Evolutionary conservation across 1,284 basidiomycete species (phyloP).

Genomic region (Tylopilus sp.): DNA sequence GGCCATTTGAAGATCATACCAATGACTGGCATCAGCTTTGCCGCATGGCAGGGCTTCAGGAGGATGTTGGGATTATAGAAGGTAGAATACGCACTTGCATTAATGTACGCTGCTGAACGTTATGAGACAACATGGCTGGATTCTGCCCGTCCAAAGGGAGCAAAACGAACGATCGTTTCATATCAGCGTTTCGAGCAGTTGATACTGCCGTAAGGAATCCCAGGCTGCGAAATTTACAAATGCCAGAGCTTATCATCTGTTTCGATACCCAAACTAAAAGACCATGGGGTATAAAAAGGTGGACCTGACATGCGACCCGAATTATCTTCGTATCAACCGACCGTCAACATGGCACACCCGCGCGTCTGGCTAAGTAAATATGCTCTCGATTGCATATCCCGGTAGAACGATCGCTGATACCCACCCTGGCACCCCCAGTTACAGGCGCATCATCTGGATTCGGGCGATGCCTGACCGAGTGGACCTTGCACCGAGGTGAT

Average conservation of each 20-base stretch:
- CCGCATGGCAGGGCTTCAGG: constrained; percentile 75
- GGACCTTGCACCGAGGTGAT: background rate
- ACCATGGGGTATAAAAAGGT: background rate
- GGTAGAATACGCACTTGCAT: constrained; percentile 7
- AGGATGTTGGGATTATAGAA: constrained; percentile 49
- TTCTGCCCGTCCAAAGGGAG: background rate
- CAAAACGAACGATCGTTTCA: background rate
- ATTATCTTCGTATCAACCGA: background rate
- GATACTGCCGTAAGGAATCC: background rate
- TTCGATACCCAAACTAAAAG: background rate
- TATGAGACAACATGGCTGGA: background rate
- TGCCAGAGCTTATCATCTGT: background rate
- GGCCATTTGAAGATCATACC: constrained; percentile 97
- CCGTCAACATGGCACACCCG: constrained; percentile 6
- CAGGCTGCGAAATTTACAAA: background rate
- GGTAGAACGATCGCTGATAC: background rate
- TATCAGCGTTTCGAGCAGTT: background rate
- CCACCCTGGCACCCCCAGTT: background rate
- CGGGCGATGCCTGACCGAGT: constrained; percentile 5
- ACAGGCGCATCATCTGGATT: constrained; percentile 9
- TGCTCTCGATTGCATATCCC: background rate
- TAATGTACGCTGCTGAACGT: background rate
- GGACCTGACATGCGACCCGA: background rate
- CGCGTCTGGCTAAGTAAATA: constrained; percentile 16
- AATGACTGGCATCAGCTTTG: constrained; percentile 86